Evolutionary conservation across 2,329 filamentous ascomycete species (phyloP).

Genomic region (Ceratocystis variospora): DNA sequence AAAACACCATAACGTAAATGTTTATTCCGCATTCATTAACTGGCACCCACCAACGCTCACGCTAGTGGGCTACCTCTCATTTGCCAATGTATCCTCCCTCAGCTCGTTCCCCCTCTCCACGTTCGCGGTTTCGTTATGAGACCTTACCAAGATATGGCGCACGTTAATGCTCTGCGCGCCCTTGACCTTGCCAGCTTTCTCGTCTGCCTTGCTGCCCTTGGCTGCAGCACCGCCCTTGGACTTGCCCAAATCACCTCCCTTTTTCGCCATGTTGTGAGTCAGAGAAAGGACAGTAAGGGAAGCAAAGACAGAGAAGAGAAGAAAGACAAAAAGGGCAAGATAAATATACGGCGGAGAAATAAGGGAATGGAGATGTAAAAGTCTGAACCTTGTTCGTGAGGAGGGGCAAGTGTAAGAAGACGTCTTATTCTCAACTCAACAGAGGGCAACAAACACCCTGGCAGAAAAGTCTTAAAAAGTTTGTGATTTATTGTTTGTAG

Average conservation of each 20-base stretch:
- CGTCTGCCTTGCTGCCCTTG: constrained; percentile 30
- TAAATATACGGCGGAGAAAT: neutral
- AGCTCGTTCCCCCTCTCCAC: neutral
- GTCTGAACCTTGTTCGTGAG: too few relatives aligned
- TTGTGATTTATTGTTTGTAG: too few relatives aligned
- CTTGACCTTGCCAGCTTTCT: constrained; percentile 35
- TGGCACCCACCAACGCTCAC: neutral
- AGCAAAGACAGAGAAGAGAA: neutral
- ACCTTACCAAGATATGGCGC: constrained; percentile 50
- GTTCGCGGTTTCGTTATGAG: constrained; percentile 16
- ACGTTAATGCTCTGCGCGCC: constrained; percentile 58
- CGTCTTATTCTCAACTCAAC: neutral
- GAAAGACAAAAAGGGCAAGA: neutral
- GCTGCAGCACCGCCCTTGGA: constrained; percentile 25
- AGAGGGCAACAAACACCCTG: neutral
- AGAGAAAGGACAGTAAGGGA: neutral
- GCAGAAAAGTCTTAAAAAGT: too few relatives aligned
- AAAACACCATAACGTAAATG: neutral
- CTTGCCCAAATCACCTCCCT: constrained; percentile 15
- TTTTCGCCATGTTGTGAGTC: constrained; percentile 14
- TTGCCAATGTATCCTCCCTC: neutral
- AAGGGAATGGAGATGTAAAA: neutral
- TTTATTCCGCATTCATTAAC: neutral
- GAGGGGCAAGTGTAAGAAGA: too few relatives aligned
- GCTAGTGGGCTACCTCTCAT: neutral